phyloP scores from a whole-genome alignment of 495 filamentous ascomycete genomes.

The Copromyces sp. region DNA sequence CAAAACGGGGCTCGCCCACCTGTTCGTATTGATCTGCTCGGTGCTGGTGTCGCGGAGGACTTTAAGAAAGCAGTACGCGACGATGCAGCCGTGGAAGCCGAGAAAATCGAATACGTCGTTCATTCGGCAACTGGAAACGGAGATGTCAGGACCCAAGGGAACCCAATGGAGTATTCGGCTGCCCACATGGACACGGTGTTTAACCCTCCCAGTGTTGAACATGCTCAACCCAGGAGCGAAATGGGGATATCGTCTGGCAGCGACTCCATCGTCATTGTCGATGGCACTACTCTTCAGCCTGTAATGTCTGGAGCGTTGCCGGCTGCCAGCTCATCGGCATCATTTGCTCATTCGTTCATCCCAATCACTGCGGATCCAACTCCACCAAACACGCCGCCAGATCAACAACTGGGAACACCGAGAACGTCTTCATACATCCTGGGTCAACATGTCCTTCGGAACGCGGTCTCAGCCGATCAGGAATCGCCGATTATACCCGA shows the following conservation, averaged over 20 bases:
- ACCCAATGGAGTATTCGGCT: slow-evolving; percentile 27
- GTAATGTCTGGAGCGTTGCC: slow-evolving; percentile 38
- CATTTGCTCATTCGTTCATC: slow-evolving; percentile 39
- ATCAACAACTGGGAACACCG: slow-evolving; percentile 28
- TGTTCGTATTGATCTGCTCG: slow-evolving; percentile 64
- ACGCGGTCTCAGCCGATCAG: slow-evolving; percentile 21
- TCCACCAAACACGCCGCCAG: slow-evolving; percentile 45
- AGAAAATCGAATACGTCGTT: slow-evolving; percentile 14
- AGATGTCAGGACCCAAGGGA: neutral
- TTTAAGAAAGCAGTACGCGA: slow-evolving; percentile 56
- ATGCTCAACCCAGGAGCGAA: slow-evolving; percentile 30
- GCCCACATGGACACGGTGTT: slow-evolving; percentile 27
- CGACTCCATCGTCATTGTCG: slow-evolving; percentile 80
- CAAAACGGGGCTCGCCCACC: slow-evolving; percentile 32
- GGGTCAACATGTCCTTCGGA: slow-evolving; percentile 28
- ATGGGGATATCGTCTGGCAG: slow-evolving; percentile 62
- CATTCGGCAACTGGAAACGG: slow-evolving; percentile 5
- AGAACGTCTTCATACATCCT: slow-evolving; percentile 42
- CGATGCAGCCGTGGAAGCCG: slow-evolving; percentile 37
- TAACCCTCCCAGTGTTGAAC: slow-evolving; percentile 2
- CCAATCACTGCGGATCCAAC: slow-evolving; percentile 35
- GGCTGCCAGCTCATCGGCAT: slow-evolving; percentile 34
- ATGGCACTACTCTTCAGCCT: slow-evolving; percentile 47
- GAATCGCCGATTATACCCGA: slow-evolving; percentile 32
- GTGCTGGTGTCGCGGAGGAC: slow-evolving; percentile 65